Percentiles rank a stretch among this genome's conserved stretches.
phyloP scores from a whole-genome alignment of 2,329 filamentous ascomycete genomes.

The Gaeumannomyces tritici region DNA sequence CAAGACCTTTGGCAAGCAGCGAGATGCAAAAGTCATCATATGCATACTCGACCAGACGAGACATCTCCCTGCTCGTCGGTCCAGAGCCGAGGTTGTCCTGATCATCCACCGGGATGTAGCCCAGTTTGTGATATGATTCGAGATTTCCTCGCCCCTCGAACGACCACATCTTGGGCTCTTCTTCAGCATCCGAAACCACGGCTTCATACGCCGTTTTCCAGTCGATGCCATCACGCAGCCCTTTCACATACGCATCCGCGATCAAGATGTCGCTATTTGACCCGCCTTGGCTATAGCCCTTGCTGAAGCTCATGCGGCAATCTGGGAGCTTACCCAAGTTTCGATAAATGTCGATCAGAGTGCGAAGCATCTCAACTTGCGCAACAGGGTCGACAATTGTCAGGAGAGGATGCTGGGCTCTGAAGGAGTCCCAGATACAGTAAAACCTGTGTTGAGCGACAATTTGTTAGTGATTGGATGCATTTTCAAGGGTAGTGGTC shows the following conservation, averaged over 20 bases:
- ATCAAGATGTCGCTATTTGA: constrained; percentile 58
- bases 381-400: constrained; percentile 52
- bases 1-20: constrained; percentile 40
- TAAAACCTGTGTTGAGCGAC: not conserved
- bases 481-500: not conserved
- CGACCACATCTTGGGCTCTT: constrained; percentile 50
- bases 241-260: constrained; percentile 42
- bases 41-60: constrained; percentile 62
- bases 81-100: constrained; percentile 51
- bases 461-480: not conserved
- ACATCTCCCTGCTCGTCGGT: constrained; percentile 56
- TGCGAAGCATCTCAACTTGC: constrained; percentile 52
- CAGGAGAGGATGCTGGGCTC: constrained; percentile 52
- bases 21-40: constrained; percentile 63
- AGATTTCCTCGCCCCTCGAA: constrained; percentile 59
- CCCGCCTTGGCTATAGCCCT: constrained; percentile 58
- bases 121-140: constrained; percentile 57
- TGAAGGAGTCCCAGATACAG: constrained; percentile 53
- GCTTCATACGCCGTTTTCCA: constrained; percentile 60
- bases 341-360: constrained; percentile 54
- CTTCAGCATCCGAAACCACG: constrained; percentile 57
- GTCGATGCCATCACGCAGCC: constrained; percentile 44
- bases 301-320: constrained; percentile 58
- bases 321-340: constrained; percentile 58
- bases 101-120: constrained; percentile 59